Evolutionary conservation across 345 rosid genomes (phyloP), one percentile per base, ranked within the genome.

Genomic region (Arabidopsis suecica): DNA sequence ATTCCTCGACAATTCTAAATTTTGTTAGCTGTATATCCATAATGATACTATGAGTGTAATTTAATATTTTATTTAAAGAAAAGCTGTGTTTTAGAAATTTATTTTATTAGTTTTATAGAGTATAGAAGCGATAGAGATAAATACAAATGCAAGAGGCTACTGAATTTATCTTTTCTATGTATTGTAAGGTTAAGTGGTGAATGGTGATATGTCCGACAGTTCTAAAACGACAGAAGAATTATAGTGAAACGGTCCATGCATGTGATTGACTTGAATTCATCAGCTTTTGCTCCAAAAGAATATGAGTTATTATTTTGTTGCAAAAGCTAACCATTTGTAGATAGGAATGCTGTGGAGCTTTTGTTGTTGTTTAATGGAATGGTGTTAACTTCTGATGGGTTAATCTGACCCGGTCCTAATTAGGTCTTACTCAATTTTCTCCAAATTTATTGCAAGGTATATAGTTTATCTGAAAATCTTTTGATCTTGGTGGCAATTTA

Each of bases 21-120:
- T 54, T 53, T 62, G 44, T 64, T 64, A 54, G 77, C 16, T 72
- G 62, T 62, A 51, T n/a, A n/a, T n/a, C n/a, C 60, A 71, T 49
- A 28, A 28, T 28, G 30, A 2, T 28, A 67, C 53, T 50, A 22
- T 1, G 23, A 5, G 18, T 22, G 1, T 12, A 34, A 12, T 20
- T 50, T 22, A 5, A 50, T 8, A 28, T 53, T 13, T 23, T 5
- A 38, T 10, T 37, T 20, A 20, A 22, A 20, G 30, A 20, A 37
- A 60, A 10, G 32, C 47, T 37, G 9, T 60, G 37, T 3, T 18
- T 28, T 28, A 28, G 30, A 28, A 28, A 20, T 20, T 20, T 20
- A 20, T 20, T 20, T 20, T 20, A 20, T 20, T 20, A 20, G 22
- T 20, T 20, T 0, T 20, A 20, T 20, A 20, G 22, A 20, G 22